A percentile compares a stretch with the other conserved stretches of the same genome.
Conservation (phyloP, 495 filamentous ascomycete species). For the Clohesyomyces aquaticus region DNA sequence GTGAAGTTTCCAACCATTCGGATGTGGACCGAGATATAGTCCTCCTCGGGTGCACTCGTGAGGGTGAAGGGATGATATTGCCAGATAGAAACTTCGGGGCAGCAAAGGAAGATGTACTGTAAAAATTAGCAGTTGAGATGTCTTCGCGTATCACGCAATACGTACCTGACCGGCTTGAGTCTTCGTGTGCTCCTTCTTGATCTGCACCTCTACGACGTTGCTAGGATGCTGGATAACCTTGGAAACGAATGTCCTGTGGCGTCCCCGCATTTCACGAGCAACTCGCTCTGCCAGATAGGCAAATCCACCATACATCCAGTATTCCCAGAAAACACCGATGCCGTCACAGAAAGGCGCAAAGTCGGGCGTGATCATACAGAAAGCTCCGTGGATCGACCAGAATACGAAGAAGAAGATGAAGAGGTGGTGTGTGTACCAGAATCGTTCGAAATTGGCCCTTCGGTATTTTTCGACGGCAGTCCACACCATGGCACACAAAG, state of each 20-base stretch:
- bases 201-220: constrained; percentile 82
- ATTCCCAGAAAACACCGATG: constrained; percentile 78
- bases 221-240: constrained; percentile 84
- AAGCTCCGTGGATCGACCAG: constrained; percentile 78
- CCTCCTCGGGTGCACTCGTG: constrained; percentile 78
- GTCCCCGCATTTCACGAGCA: constrained; percentile 69
- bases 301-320: constrained; percentile 76
- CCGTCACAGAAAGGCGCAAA: constrained; percentile 70
- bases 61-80: constrained; percentile 81
- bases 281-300: constrained; percentile 72
- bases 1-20: constrained; percentile 74
- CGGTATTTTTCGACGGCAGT: constrained; percentile 72
- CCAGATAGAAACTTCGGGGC: constrained; percentile 77
- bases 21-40: constrained; percentile 80
- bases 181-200: constrained; percentile 79
- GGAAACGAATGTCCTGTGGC: constrained; percentile 76
- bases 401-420: constrained; percentile 81
- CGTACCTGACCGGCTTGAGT: constrained; percentile 70
- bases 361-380: constrained; percentile 81
- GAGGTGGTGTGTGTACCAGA: constrained; percentile 80
- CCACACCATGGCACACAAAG: constrained; percentile 66
- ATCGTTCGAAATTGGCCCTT: constrained; percentile 74
- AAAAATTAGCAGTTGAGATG: constrained; percentile 16
- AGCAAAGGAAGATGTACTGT: constrained; percentile 78
- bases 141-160: not conserved